phyloP scores from a whole-genome alignment of 2,329 filamentous ascomycete species.

The Microsporum canis region DNA sequence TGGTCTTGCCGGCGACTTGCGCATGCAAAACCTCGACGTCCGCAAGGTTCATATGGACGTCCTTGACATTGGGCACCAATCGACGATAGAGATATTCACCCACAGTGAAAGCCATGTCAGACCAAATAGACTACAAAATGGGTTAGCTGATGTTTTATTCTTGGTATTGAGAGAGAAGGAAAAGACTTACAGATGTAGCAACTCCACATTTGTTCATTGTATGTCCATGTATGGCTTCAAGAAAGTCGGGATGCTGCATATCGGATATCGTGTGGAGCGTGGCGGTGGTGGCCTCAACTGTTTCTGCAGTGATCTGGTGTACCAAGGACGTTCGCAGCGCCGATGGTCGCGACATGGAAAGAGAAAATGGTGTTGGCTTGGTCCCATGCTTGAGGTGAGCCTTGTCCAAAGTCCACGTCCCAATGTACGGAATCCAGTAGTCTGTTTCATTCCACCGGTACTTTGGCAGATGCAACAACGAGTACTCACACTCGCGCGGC shows the following conservation, averaged over 20 bases:
- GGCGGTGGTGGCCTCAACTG: conserved; percentile 46
- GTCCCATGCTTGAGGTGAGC: conserved; percentile 5
- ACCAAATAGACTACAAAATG: background rate
- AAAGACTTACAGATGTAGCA: background rate
- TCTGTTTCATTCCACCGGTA: conserved; percentile 61
- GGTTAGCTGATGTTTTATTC: background rate
- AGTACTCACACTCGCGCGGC: conserved; percentile 43
- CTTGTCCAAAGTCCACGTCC: conserved; percentile 46
- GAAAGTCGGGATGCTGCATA: background rate
- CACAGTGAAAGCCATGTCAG: background rate
- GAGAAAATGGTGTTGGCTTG: background rate
- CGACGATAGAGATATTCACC: background rate
- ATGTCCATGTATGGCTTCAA: background rate
- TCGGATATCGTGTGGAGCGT: conserved; percentile 32
- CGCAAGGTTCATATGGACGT: background rate
- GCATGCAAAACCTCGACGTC: background rate
- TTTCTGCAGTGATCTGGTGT: background rate
- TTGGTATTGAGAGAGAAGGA: background rate
- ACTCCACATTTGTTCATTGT: background rate
- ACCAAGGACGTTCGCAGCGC: background rate
- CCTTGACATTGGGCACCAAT: background rate
- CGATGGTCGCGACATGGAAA: background rate
- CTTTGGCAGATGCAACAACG: conserved; percentile 48
- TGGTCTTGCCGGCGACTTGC: background rate
- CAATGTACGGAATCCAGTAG: conserved; percentile 45